Evolutionary conservation across 2,329 filamentous ascomycete genomes (phyloP), one percentile per base, ranked within the genome.

Genomic region (Neopestalotiopsis sp.): DNA sequence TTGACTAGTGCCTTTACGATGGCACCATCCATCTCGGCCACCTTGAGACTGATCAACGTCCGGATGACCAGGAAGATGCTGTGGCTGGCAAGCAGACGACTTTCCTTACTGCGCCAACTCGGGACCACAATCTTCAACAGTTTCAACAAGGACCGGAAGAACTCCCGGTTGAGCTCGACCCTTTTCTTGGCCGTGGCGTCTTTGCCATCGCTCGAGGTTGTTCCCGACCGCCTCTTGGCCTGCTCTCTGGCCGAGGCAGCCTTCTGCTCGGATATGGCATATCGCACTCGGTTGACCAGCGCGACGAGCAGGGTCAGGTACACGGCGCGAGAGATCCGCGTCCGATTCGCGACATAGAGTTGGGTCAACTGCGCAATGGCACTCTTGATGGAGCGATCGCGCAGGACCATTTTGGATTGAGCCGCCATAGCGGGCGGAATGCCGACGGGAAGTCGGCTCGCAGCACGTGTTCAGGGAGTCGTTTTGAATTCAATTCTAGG

Each of bases 181-280:
- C 93, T 95, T 83, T 94, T 82, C 69, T 77, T 79, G 61, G 72
- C 76, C 28, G 72, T 70, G 28, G 75, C 74, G 42, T 76, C 72
- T 42, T 69, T 70, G 74, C 79, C 73, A 74, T 76, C 71, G 73
- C 76, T 83, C 76, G 78, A 87, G 73, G 79, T 89, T 76, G 81
- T 87, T 76, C 77, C 90, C 80, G 79, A 87, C 76, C 80, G 81
- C 72, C 86, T 83, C 74, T 85, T 82, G 73, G 90, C 88, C 5
- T 89, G 88, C 70, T 93, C 90, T 71, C 91, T 89, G 66, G 85
- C 85, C 1, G 92, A 92, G 2, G 94, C 93, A 17, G 93, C 93
- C 80, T 97, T 97, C 80, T 98, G 96, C 79, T 98, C 95, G 69
- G 92, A 91, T 77, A 98, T 92, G 75, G 95, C 95, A 88, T 94